Percentiles rank a stretch among this genome's conserved stretches.
Evolutionary conservation across 148 eudicot species (phyloP).

Genomic region (Spergularia bocconei): DNA sequence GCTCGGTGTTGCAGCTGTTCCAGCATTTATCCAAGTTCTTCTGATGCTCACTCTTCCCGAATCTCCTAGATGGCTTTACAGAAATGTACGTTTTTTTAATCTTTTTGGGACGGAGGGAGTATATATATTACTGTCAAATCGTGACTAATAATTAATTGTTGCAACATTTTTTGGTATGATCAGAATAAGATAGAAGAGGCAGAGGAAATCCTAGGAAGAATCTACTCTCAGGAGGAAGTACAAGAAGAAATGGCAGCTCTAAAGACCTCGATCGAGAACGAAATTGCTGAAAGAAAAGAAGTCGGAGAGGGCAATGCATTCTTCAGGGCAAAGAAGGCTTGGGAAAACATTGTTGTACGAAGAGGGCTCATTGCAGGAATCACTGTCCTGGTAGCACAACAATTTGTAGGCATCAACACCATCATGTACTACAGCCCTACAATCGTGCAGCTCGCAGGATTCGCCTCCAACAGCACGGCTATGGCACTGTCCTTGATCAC

Average conservation of each 20-base stretch:
- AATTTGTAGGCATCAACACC: conserved; percentile 74
- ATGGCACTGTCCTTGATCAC: conserved; percentile 68
- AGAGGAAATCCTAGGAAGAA: conserved; percentile 56
- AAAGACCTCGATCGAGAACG: conserved; percentile 48
- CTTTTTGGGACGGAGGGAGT: no score
- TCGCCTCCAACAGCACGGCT: conserved; percentile 70
- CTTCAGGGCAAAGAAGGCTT: conserved; percentile 50
- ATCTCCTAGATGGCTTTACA: conserved; percentile 84
- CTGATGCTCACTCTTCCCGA: conserved; percentile 73
- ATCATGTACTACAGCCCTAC: conserved; percentile 84
- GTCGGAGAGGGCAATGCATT: conserved; percentile 29
- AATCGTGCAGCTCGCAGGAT: conserved; percentile 77
- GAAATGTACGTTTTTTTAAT: conserved; percentile 35
- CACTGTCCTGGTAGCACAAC: conserved; percentile 75
- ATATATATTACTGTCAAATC: no score
- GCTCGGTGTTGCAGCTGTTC: conserved; percentile 79
- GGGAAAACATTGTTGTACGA: conserved; percentile 50
- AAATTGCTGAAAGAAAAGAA: conserved; percentile 30
- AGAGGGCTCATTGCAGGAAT: conserved; percentile 77
- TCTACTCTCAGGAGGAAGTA: conserved; percentile 61
- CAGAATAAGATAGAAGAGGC: conserved; percentile 43
- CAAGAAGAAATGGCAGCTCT: conserved; percentile 57
- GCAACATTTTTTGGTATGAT: not conserved
- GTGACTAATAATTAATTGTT: no score
- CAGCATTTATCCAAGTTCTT: conserved; percentile 56